Base-by-base conservation (phyloP, 208 protist genomes). In the Porcisia hertigi region DNA sequence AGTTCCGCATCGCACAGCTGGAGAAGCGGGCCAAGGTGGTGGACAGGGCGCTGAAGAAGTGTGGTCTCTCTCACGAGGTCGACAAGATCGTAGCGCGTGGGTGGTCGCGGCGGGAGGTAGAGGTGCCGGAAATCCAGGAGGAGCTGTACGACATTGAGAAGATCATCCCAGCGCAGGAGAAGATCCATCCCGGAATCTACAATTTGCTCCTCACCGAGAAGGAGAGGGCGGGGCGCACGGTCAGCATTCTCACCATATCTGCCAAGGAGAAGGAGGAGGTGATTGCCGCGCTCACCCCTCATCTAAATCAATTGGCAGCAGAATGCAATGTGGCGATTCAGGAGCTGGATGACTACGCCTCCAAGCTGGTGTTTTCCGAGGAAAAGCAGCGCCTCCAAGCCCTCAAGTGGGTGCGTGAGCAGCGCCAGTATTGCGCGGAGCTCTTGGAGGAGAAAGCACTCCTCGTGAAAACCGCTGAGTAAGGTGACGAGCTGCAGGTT, bases 151-250 rank as follows among this genome's bases (percentile, higher is more conserved):
- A 95, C 82, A 84, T 94, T 63, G 92, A 96, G 69, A 77, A 76
- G 49, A 95, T 96, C 65, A 92, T 94, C 41, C 92, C 92, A 3
- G 81, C 92, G 11, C 87, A 96, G 76, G 92, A 96, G 75, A 91
- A 88, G 78, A 85, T 94, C 39, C 92, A 96, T 76, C 90, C 92
- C 52, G 90, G 86, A 23, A 86, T 96, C 25, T 94, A 96, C 81
- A 96, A 95, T 72, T 71, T 96, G 57, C 84, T 96, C 30, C 83
- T 93, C 7, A 86, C 81, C 16, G 90, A 96, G 63, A 93, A 95
- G 73, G 89, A 96, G 82, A 85, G 80, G 76, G 75, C 86, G 30
- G 71, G 87, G 52, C 86, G 86, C 63, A 87, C 80, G 59, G 88
- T 96, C 16, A 92, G 89, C 69, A 81, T 91, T 36, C 80, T 95